phyloP scores from a whole-genome alignment of 73 alveolate genomes.

The Paramecium sexaurelia region DNA sequence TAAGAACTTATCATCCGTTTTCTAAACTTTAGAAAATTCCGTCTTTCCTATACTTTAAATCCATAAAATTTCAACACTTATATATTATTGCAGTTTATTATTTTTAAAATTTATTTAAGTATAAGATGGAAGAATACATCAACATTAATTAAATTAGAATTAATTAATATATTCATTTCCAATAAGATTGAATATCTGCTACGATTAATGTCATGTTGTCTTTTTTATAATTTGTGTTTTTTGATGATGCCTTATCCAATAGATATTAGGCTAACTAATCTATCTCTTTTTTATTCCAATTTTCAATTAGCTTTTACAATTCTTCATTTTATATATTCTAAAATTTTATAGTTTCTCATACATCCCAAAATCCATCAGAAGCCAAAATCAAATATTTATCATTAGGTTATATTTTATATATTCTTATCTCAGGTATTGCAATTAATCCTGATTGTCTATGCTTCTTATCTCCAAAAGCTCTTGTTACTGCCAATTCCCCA shows the following conservation, averaged over 20 bases:
- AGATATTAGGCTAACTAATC: slow-evolving; percentile 46
- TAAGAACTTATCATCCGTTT: neutral
- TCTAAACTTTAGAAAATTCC: neutral
- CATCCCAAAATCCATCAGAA: slow-evolving; percentile 62
- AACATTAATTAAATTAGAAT: neutral
- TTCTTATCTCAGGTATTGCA: slow-evolving; percentile 20
- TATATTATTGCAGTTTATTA: too few relatives aligned
- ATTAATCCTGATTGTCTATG: slow-evolving; percentile 34
- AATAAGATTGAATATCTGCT: slow-evolving; percentile 10
- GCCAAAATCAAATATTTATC: slow-evolving; percentile 4
- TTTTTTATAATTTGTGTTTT: slow-evolving; percentile 12
- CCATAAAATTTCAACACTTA: too few relatives aligned
- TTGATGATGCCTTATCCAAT: slow-evolving; percentile 19
- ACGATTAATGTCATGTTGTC: slow-evolving; percentile 45
- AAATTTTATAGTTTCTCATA: neutral
- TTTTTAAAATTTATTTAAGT: neutral
- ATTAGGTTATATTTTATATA: neutral
- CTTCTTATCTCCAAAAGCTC: slow-evolving; percentile 54
- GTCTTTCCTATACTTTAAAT: too few relatives aligned
- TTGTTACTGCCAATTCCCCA: slow-evolving; percentile 46
- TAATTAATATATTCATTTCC: neutral
- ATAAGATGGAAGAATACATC: neutral
- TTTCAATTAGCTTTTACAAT: neutral
- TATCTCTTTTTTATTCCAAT: neutral
- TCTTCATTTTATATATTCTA: slow-evolving; percentile 4